Percentiles rank a stretch among this genome's conserved stretches.
Conservation (phyloP, 805 yeast genomes). For the Candida boidinii region DNA sequence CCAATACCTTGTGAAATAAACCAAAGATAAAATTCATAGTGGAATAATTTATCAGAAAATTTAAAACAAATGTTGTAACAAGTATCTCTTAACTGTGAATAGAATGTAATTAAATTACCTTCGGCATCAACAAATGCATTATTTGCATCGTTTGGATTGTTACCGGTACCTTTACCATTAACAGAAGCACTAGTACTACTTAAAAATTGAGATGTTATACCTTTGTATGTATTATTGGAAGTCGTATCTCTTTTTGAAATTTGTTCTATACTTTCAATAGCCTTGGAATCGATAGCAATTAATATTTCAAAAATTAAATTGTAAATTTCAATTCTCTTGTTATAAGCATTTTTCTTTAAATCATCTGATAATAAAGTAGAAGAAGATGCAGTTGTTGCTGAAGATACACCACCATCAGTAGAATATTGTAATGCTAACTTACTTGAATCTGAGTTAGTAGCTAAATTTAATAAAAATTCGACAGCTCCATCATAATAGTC, state of each 20-base stretch:
- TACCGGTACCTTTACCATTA: conserved; percentile 1
- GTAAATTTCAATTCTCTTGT: conserved; percentile 52
- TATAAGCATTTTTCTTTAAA: conserved; percentile 40
- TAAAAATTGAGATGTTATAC: too few relatives aligned
- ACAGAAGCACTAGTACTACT: background rate
- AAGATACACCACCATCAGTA: conserved; percentile 23
- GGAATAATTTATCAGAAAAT: conserved; percentile 78
- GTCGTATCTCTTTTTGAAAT: conserved; percentile 8
- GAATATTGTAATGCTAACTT: conserved; percentile 50
- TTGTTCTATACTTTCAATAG: conserved; percentile 33
- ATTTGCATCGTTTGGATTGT: too few relatives aligned
- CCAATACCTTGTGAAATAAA: conserved; percentile 69
- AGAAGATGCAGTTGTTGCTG: conserved; percentile 8
- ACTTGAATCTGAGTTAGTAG: conserved; percentile 57
- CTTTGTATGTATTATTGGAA: conserved; percentile 24
- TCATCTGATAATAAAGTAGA: conserved; percentile 29
- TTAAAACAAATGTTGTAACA: conserved; percentile 69
- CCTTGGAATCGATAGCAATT: conserved; percentile 59
- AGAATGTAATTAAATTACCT: conserved; percentile 35
- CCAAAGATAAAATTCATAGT: conserved; percentile 90
- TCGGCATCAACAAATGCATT: conserved; percentile 20
- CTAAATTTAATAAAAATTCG: conserved; percentile 69
- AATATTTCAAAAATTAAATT: conserved; percentile 69
- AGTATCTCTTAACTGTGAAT: conserved; percentile 54
- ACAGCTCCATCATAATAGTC: conserved; percentile 82